Conservation (phyloP, 2,329 filamentous ascomycete species). For the Rhynchosporium secalis region DNA sequence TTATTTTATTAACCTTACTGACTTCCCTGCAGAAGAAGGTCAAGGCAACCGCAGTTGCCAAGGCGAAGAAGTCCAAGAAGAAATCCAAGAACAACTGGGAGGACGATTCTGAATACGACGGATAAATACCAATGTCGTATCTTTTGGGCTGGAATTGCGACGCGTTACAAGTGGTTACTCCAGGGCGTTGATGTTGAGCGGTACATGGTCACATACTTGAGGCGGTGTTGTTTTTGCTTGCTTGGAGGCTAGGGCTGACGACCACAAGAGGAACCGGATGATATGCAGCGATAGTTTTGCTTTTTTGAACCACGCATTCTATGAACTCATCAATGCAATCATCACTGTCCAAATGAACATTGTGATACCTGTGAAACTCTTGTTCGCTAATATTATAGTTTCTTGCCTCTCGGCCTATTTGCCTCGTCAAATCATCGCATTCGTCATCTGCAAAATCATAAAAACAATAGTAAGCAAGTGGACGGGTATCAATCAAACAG, state of each 20-base stretch:
- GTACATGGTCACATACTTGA: neutral
- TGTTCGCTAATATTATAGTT: too few species aligned
- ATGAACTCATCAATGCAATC: neutral
- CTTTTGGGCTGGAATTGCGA: neutral
- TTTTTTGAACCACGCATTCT: neutral
- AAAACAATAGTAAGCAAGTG: neutral
- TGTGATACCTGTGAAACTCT: too few species aligned
- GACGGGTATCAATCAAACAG: slow-evolving; percentile 20
- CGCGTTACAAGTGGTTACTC: neutral
- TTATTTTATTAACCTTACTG: neutral
- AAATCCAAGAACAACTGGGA: slow-evolving; percentile 7
- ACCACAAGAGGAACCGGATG: neutral
- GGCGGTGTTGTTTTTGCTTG: too few species aligned
- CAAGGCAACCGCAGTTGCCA: neutral
- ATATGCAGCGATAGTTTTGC: neutral
- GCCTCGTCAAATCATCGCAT: neutral
- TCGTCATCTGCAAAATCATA: neutral
- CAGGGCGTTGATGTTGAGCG: neutral
- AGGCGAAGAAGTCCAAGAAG: slow-evolving; percentile 6
- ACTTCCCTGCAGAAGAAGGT: neutral
- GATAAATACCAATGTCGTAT: neutral
- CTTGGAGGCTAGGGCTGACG: neutral
- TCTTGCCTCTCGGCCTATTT: too few species aligned
- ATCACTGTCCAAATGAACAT: too few species aligned
- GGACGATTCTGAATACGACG: slow-evolving; percentile 12